A percentile compares a stretch with the other conserved stretches of the same genome.
Evolutionary conservation across 163 green algal species (phyloP).

Genomic region (Chlamydomonas reinhardtii): DNA sequence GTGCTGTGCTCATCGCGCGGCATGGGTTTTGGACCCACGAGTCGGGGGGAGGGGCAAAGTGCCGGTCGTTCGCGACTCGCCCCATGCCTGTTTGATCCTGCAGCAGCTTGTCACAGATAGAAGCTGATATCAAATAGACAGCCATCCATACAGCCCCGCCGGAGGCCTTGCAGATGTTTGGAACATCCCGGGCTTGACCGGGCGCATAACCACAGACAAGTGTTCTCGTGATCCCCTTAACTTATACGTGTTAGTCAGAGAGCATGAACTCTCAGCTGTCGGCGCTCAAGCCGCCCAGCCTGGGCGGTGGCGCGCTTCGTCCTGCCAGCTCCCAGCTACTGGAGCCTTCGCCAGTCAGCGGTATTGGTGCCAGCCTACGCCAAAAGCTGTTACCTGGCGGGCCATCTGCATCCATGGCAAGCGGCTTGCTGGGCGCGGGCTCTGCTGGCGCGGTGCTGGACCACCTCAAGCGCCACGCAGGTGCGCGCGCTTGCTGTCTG

Average conservation of each 20-base stretch:
- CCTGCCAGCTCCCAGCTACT: not conserved
- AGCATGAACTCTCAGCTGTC: not conserved
- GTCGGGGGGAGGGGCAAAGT: too few species aligned
- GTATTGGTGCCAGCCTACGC: constrained; percentile 15
- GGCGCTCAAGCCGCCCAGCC: not conserved
- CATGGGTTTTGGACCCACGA: too few species aligned
- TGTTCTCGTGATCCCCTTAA: not conserved
- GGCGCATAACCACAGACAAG: too few species aligned
- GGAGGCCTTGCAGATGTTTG: too few species aligned
- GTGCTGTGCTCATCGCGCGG: too few species aligned
- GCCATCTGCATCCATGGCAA: not conserved
- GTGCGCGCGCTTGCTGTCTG: not conserved
- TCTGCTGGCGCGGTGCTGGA: constrained; percentile 11
- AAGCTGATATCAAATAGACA: too few species aligned
- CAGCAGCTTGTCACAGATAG: too few species aligned
- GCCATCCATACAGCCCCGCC: too few species aligned
- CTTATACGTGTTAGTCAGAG: not conserved
- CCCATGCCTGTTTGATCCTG: too few species aligned
- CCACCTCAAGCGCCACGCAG: constrained; percentile 20
- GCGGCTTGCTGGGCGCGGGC: not conserved
- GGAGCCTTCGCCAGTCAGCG: not conserved
- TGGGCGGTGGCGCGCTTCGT: not conserved
- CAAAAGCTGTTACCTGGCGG: constrained; percentile 10
- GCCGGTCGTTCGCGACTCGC: too few species aligned
- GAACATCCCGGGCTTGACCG: too few species aligned